A percentile compares a stretch with the other conserved stretches of the same genome.
Evolutionary conservation across 2,329 filamentous ascomycete genomes (phyloP).

Genomic region (Apiospora kogelbergensis): DNA sequence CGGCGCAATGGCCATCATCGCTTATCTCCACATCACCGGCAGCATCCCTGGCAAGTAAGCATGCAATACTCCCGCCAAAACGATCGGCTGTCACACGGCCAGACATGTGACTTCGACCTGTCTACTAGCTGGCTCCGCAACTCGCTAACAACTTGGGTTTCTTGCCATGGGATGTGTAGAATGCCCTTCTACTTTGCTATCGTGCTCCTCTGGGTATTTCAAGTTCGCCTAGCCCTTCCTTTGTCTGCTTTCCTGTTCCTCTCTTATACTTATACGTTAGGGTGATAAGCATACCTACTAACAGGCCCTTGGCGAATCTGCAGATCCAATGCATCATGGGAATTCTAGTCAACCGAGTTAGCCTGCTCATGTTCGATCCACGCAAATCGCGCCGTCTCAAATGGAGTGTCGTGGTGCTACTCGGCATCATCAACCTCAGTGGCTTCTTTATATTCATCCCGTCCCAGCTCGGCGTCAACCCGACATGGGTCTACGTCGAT

Average conservation of each 20-base stretch:
- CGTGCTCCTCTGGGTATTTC: not conserved
- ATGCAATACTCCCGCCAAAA: not conserved
- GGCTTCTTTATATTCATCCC: constrained; percentile 5
- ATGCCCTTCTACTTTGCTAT: constrained; percentile 6
- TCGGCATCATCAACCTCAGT: not conserved
- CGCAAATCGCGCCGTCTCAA: not conserved
- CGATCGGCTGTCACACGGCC: not conserved
- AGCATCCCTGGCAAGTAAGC: not conserved
- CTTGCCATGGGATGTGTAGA: not conserved
- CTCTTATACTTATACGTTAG: too few species aligned
- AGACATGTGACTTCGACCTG: not conserved
- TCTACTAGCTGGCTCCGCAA: not conserved
- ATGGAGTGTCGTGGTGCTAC: not conserved
- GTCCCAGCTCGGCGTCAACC: not conserved
- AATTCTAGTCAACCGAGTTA: not conserved
- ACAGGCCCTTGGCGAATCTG: not conserved
- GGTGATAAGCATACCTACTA: not conserved
- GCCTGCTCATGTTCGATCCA: not conserved
- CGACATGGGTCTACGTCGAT: not conserved
- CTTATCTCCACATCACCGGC: not conserved
- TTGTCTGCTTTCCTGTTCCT: too few species aligned
- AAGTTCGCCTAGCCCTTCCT: not conserved
- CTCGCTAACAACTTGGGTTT: not conserved
- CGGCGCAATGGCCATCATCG: not conserved
- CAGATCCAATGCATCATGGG: constrained; percentile 1